Base-by-base conservation (phyloP, 495 filamentous ascomycete species). In the Trichoderma erinaceum region DNA sequence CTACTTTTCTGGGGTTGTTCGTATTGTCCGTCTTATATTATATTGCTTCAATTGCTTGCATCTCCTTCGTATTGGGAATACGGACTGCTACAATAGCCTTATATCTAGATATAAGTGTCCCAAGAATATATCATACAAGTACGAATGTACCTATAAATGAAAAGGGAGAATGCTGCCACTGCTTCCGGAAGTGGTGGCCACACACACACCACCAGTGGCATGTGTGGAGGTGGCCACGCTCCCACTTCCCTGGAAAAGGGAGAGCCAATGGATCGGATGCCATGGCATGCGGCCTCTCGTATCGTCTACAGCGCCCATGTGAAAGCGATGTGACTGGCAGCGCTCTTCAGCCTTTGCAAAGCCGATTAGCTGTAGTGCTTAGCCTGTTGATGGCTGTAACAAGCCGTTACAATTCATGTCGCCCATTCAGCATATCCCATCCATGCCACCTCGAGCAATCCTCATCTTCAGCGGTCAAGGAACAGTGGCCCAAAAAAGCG, bases 391-490 rank as follows among this genome's bases (percentile, higher is more conserved):
- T 38, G 8, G 35, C 35, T 38, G 35, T 7, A 3, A 38, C 35
- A 38, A 10, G 35, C 35, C 7, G 35, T 38, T 0, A 38, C 35
- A 38, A 38, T 38, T 38, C 35, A 38, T 38, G 35, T 38, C 8
- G 35, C 8, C 35, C 18, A 52, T 52, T 21, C n/a, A 52, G 10
- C 4, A 52, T 23, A 52, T 11, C 3, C 10, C 46, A 50, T n/a
- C n/a, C 48, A 52, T 18, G 12, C 44, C 4, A 23, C 48, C 21
- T 23, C 0, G 48, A 48, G n/a, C n/a, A n/a, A n/a, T 48, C 23
- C 50, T 10, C 56, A 61, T 61, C 56, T 61, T 61, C 56, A 61
- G 56, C 56, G 25, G 56, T 61, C 56, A 61, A 18, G 56, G 56
- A 61, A 29, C 25, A 32, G 25, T 5, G 21, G 23, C 25, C 56